phyloP scores from a whole-genome alignment of 2,329 filamentous ascomycete genomes.

The Emmonsia crescens region DNA sequence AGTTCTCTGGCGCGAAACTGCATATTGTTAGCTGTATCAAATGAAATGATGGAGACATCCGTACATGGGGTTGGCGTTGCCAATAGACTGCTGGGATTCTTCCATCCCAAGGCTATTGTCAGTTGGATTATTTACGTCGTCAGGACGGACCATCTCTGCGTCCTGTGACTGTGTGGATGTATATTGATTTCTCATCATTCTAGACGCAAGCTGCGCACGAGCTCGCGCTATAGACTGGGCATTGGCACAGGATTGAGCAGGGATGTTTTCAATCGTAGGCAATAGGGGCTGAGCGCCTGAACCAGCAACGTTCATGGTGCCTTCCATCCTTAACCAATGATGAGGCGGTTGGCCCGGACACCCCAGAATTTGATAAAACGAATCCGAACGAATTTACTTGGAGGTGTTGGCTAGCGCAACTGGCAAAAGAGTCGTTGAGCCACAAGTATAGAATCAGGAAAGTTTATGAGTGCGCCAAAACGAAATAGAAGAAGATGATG shows the following conservation, averaged over 20 bases:
- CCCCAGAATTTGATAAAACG: not conserved
- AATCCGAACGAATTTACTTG: not conserved
- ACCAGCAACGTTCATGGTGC: not conserved
- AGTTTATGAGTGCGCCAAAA: not conserved
- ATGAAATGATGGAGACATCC: not conserved
- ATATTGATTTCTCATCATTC: not conserved
- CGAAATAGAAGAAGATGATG: not conserved
- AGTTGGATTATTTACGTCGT: not conserved
- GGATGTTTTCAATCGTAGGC: not conserved
- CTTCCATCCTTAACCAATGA: not conserved
- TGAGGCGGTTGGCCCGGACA: not conserved
- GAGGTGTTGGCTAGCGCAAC: not conserved
- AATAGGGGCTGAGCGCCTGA: not conserved
- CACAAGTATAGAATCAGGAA: not conserved
- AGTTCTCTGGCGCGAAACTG: not conserved
- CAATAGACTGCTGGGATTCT: not conserved
- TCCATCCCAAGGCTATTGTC: not conserved
- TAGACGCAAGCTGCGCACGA: not conserved
- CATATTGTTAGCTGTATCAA: not conserved
- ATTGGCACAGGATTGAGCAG: not conserved
- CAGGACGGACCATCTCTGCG: not conserved
- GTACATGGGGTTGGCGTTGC: not conserved
- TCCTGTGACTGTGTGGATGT: not conserved
- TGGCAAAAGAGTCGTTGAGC: not conserved
- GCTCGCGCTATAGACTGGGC: not conserved